These are phyloP conservation scores for Phytophthora palmivora DNA, from an alignment of 352 stramenopile genomes.

Conservation along the genomic window DNA sequence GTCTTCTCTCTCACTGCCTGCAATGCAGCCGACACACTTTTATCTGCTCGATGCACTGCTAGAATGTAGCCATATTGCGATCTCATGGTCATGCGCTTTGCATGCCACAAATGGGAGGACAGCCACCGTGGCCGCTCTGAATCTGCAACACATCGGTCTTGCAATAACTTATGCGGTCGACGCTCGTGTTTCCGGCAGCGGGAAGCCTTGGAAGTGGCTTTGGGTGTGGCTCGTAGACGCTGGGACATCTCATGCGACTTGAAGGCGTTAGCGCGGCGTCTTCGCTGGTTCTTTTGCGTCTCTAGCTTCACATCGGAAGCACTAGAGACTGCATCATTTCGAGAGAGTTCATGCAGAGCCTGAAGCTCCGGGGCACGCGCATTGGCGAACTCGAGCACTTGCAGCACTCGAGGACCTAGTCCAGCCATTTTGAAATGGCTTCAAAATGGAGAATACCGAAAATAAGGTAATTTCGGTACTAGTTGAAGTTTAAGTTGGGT, in stretches of 20 bases:
- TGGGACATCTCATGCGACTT: constrained; percentile 76
- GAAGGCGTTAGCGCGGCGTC: constrained; percentile 80
- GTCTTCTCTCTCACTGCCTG: constrained; percentile 56
- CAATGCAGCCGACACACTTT: constrained; percentile 72
- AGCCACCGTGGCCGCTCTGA: constrained; percentile 50
- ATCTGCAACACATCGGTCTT: constrained; percentile 5
- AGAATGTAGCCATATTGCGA: constrained; percentile 59
- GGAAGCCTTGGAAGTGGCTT: constrained; percentile 1
- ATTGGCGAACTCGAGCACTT: constrained; percentile 83
- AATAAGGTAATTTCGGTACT: not conserved
- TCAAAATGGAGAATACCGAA: not conserved
- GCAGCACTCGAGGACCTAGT: constrained; percentile 66
- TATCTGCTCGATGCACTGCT: constrained; percentile 56
- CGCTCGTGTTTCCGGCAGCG: constrained; percentile 73
- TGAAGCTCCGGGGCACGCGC: constrained; percentile 78
- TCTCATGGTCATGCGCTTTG: constrained; percentile 79
- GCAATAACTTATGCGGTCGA: constrained; percentile 56
- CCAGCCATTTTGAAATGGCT: constrained; percentile 29
- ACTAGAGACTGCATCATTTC: constrained; percentile 29
- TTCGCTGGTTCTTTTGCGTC: constrained; percentile 67
- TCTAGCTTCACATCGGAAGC: constrained; percentile 51
- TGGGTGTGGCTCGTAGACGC: constrained; percentile 43
- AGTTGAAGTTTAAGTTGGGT: not conserved
- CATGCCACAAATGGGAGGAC: constrained; percentile 76
- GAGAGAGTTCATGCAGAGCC: constrained; percentile 70